phyloP scores from a whole-genome alignment of 257 asterid species.

The Penstemon barbatus region DNA sequence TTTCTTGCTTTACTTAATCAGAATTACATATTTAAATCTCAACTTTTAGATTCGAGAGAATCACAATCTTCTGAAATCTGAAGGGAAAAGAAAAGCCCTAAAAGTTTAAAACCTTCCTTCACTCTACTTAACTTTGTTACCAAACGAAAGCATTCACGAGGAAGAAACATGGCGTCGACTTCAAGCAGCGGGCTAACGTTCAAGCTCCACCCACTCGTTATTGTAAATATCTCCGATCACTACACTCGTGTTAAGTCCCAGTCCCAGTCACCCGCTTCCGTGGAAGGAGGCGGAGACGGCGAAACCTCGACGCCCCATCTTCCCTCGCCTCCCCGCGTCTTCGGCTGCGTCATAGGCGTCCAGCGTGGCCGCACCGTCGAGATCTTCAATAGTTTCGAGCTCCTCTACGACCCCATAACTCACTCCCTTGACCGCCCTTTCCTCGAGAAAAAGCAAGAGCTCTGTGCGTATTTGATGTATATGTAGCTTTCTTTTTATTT shows the following conservation, averaged over 20 bases:
- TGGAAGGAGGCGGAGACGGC: constrained; percentile 37
- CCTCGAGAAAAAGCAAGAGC: constrained; percentile 96
- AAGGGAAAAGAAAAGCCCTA: too few relatives aligned
- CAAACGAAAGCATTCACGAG: background rate
- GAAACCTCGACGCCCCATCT: constrained; percentile 29
- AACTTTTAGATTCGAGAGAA: too few relatives aligned
- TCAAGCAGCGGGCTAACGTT: constrained; percentile 95
- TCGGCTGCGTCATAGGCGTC: constrained; percentile 95
- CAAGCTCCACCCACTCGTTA: constrained; percentile 94
- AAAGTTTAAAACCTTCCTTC: background rate
- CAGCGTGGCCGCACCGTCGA: constrained; percentile 95
- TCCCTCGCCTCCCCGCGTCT: constrained; percentile 58
- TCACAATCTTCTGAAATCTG: too few relatives aligned
- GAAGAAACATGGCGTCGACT: constrained; percentile 63
- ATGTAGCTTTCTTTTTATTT: background rate
- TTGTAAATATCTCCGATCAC: constrained; percentile 95
- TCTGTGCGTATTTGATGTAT: constrained; percentile 47
- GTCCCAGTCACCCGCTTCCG: constrained; percentile 48
- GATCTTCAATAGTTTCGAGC: constrained; percentile 97
- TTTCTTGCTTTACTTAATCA: too few relatives aligned
- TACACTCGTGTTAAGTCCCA: constrained; percentile 87
- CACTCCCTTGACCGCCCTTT: constrained; percentile 80
- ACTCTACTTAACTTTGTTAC: background rate
- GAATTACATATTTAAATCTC: too few relatives aligned
- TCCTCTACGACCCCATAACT: constrained; percentile 67